phyloP scores from a whole-genome alignment of 306 rosid genomes.

The Acacia melanoxylon region DNA sequence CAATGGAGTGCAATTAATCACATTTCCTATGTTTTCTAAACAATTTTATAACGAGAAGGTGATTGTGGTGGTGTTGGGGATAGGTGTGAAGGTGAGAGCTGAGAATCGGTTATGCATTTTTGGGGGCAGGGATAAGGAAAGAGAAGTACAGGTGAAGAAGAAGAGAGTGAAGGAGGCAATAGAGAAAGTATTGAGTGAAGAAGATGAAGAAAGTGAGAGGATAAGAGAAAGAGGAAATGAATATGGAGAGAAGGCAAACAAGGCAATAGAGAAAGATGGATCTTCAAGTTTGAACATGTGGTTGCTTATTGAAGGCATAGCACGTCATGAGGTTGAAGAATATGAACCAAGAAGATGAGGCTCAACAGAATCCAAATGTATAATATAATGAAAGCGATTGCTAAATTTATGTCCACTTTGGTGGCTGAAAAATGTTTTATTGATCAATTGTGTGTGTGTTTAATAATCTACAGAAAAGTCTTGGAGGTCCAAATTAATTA shows the following conservation, averaged over 20 bases:
- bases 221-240: constrained; percentile 36
- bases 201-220: constrained; percentile 25
- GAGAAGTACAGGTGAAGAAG: no score
- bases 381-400: no score
- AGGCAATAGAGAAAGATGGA: constrained; percentile 41
- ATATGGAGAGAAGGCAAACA: constrained; percentile 43
- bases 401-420: no score
- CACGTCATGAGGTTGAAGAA: background rate
- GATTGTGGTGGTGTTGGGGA: constrained; percentile 31
- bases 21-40: constrained; percentile 53
- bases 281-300: constrained; percentile 37
- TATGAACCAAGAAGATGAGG: no score
- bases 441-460: no score
- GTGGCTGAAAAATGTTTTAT: no score
- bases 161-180: constrained; percentile 36
- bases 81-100: constrained; percentile 37
- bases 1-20: constrained; percentile 46
- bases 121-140: no score
- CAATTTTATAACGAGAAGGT: constrained; percentile 54
- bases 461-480: no score
- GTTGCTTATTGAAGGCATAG: constrained; percentile 23
- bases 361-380: no score
- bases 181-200: constrained; percentile 41
- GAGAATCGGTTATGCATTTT: no score
- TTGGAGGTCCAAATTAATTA: no score